These are phyloP conservation scores for Pleodorina starrii DNA, from an alignment of 139 green algal species.

Conservation along the genomic window DNA sequence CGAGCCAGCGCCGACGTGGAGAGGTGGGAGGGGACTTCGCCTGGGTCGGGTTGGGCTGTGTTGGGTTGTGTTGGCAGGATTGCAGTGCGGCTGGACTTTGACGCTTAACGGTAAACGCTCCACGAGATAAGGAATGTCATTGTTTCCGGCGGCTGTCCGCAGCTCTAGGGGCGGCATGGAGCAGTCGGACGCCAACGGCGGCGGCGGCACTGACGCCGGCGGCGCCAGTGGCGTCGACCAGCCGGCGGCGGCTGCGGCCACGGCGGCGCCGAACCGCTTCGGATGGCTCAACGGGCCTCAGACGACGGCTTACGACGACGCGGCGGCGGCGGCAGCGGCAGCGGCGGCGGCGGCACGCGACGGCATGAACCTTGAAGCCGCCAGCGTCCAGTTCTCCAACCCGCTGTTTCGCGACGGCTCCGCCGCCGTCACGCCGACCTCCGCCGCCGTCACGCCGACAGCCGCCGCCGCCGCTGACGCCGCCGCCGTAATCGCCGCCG, in stretches of 20 bases:
- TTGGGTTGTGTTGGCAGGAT: no score
- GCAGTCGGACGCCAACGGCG: neutral
- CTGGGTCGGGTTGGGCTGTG: no score
- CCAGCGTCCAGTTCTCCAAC: conserved; percentile 4
- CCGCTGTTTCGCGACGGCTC: conserved; percentile 27
- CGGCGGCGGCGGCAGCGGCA: no score
- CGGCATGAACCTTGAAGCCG: neutral
- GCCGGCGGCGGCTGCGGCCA: neutral
- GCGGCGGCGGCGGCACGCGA: neutral
- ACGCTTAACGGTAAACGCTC: no score
- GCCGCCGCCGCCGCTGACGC: neutral
- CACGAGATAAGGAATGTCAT: no score
- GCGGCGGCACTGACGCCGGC: neutral
- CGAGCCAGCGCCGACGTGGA: no score
- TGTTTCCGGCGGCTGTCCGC: no score
- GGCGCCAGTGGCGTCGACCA: neutral
- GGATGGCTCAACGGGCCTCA: neutral
- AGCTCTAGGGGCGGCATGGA: no score
- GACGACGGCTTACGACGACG: neutral
- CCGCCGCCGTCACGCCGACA: neutral
- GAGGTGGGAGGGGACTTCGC: no score
- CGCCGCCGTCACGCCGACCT: neutral
- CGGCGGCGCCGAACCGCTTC: neutral
- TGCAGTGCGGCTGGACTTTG: no score
- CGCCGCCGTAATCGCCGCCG: neutral